Evolutionary conservation across 2,329 filamentous ascomycete species (phyloP), one percentile per base, ranked within the genome.

Genomic region (Ambrosiella beaveri): DNA sequence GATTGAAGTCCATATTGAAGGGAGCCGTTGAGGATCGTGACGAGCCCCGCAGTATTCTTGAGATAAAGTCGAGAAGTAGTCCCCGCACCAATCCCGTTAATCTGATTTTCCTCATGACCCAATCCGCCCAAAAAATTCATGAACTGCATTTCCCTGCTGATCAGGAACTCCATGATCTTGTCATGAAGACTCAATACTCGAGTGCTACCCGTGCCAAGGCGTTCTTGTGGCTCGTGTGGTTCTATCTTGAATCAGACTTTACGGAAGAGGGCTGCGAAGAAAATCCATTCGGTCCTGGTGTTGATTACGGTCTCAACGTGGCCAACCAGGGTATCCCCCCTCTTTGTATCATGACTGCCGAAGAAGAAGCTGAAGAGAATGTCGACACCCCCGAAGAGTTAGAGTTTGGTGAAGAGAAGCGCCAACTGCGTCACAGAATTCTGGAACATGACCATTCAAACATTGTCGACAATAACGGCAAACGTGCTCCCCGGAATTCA

Each of bases 191-290:
- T 1, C 85, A 86, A 27, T 78, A 88, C 61, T 88, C 84, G 59
- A 97, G 90, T 69, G 73, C 76, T 63, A 95, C 88, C 62, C 81
- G 93, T 62, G 90, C 93, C 0, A 82, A 75, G 50, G 91, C 91
- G 0, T 98, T 98, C 64, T 73, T 98, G 17, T 98, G 93, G 93
- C 75, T 98, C 62, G 94, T 98, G 82, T 98, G 93, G 93, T 96
- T 93, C 75, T 97, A 98, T 67, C 78, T 98, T 15, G 93, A 98
- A 68, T 95, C 90, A 36, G 88, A 96, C 68, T 97, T 96, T 64
- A 87, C 87, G 0, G 82, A 85, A 64, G 87, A 95, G 65, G 88
- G 87, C 58, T 91, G 88, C 50, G 78, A 88, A 53, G 84, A 87
- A 64, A 98, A 98, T 65, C 93, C 93, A 0, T 98, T 96, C 65